phyloP scores from a whole-genome alignment of 2,329 filamentous ascomycete species.

The Fusarium sp. region DNA sequence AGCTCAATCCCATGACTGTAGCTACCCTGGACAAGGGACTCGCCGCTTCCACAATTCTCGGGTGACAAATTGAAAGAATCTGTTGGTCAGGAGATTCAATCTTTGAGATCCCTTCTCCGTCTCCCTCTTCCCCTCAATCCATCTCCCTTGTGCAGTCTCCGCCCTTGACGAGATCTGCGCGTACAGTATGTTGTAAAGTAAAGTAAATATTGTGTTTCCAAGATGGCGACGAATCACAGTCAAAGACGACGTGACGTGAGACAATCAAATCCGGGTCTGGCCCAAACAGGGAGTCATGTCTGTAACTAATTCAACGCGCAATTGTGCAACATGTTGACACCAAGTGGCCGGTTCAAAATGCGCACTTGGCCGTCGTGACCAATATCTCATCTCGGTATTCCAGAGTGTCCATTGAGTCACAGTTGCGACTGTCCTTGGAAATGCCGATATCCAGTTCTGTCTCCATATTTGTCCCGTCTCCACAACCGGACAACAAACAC shows the following conservation, averaged over 20 bases:
- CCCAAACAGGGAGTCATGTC: conserved; percentile 4
- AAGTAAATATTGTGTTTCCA: conserved; percentile 39
- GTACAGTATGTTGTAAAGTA: conserved; percentile 16
- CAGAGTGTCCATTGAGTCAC: conserved; percentile 27
- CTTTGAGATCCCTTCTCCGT: conserved; percentile 8
- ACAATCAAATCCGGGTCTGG: conserved; percentile 18
- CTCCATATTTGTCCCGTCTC: conserved; percentile 28
- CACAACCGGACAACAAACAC: conserved; percentile 34
- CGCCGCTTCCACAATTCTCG: conserved; percentile 12
- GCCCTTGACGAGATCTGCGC: conserved; percentile 27
- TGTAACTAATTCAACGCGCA: conserved; percentile 17
- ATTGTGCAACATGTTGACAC: conserved; percentile 10
- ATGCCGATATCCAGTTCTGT: conserved; percentile 22
- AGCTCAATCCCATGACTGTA: conserved; percentile 32
- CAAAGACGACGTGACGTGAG: conserved; percentile 27
- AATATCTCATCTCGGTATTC: conserved; percentile 30
- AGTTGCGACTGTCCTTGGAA: conserved; percentile 18
- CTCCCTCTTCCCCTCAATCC: conserved; percentile 5
- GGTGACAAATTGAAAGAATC: conserved; percentile 21
- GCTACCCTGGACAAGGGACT: conserved; percentile 37
- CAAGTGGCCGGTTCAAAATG: neutral
- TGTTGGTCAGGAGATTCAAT: conserved; percentile 24
- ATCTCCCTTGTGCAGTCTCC: conserved; percentile 6
- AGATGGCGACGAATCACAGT: conserved; percentile 22
- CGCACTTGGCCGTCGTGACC: conserved; percentile 12